Base-by-base conservation (phyloP, 1,284 basidiomycete genomes). In the Puccinia hordei region DNA sequence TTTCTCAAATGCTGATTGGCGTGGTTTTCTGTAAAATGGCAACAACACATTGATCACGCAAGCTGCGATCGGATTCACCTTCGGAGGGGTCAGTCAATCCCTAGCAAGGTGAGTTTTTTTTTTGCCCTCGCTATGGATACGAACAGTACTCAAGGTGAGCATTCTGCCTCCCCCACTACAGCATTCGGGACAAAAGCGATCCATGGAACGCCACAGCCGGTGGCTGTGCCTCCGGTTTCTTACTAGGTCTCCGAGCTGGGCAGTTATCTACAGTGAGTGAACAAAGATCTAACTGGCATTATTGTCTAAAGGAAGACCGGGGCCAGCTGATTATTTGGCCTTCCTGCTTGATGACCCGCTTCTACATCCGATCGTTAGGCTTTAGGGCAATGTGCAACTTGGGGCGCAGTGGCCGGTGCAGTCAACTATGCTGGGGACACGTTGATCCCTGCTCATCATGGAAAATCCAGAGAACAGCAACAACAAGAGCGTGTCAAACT, bases 181-280 rank as follows among this genome's bases (percentile, higher is more conserved):
- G 79, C 13, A 33, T 81, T 17, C 71, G 79, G 8, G 51, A 81
- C 30, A 19, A 81, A 30, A 69, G 49, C 49, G 79, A 81, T 74
- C 79, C 79, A 22, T 81, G 79, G 79, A 81, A 81, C 41, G 72
- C 72, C 12, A 65, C 79, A n/a, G 57, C 72, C 0, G 79, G 72
- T 22, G 79, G 79, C 27, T 81, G 79, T 74, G 79, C 79, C n/a
- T 72, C 79, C n/a, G 79, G 79, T 33, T 81, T 81, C 30, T 33
- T 81, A 57, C 41, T 81, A 15, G 79, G 79, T 35, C 22, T 81
- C 17, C 79, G 79, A 59, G 49, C 61, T 46, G 79, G 79, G n/a
- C 57, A 81, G 1, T 44, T 81, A 33, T 69, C 79, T 30, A 68
- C 59, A 63, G 79, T 81, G 5, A 66, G 79, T 46, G n/a, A n/a